Conservation (phyloP, 495 filamentous ascomycete species). For the Aspergillus panamensis region DNA sequence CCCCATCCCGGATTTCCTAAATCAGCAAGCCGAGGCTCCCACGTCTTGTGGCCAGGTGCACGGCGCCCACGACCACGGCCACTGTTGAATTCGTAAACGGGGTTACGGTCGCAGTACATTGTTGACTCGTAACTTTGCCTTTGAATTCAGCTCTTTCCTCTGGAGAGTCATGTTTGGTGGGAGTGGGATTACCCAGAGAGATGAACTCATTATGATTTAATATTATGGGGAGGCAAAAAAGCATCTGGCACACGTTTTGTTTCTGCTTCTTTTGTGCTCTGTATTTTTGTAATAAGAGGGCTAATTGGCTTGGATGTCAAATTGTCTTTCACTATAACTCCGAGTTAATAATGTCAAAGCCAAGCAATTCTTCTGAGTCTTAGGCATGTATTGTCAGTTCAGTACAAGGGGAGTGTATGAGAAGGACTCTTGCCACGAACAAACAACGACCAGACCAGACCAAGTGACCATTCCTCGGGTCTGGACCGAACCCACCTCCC, state of each 20-base stretch:
- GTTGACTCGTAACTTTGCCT: background rate
- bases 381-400: no score
- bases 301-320: background rate
- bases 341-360: background rate
- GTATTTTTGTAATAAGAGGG: background rate
- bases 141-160: no score
- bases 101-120: slow-evolving; percentile 1
- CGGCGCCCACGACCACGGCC: background rate
- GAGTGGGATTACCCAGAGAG: background rate
- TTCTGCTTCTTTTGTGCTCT: background rate
- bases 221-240: background rate
- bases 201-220: slow-evolving; percentile 4
- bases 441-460: background rate
- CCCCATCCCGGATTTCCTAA: slow-evolving; percentile 8
- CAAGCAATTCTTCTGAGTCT: no score
- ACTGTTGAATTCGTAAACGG: background rate
- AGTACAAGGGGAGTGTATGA: background rate
- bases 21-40: slow-evolving; percentile 4
- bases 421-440: slow-evolving; percentile 9
- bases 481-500: slow-evolving; percentile 18
- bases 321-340: no score
- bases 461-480: slow-evolving; percentile 15
- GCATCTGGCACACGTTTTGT: background rate
- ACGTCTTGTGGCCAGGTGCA: background rate
- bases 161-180: background rate